phyloP scores from a whole-genome alignment of 495 filamentous ascomycete genomes.

The Podospora fimiseda region DNA sequence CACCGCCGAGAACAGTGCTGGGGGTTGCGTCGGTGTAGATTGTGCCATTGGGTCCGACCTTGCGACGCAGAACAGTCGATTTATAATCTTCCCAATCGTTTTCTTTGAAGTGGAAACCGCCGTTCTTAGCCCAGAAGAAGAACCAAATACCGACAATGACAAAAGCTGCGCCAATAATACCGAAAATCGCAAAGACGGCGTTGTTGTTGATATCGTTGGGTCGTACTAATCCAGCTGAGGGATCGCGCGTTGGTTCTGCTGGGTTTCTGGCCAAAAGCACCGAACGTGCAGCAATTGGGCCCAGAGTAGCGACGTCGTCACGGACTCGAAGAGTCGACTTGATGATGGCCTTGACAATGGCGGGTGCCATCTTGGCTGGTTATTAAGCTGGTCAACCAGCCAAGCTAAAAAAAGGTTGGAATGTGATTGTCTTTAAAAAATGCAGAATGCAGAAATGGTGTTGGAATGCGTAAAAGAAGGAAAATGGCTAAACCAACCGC shows the following conservation, averaged over 20 bases:
- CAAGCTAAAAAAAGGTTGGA: conserved; percentile 9
- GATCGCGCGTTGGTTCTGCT: conserved; percentile 16
- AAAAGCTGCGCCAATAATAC: conserved; percentile 70
- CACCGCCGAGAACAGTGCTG: conserved; percentile 73
- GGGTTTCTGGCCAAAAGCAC: conserved; percentile 34
- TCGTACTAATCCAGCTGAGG: conserved; percentile 48
- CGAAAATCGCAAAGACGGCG: conserved; percentile 77
- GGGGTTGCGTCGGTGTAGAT: conserved; percentile 73
- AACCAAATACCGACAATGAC: conserved; percentile 83
- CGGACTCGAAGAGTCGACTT: conserved; percentile 8
- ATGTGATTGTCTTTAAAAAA: background rate
- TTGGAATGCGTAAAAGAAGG: too few relatives aligned
- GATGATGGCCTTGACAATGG: conserved; percentile 20
- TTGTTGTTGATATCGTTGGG: conserved; percentile 76
- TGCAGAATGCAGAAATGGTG: background rate
- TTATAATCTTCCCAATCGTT: conserved; percentile 98
- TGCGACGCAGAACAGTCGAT: conserved; percentile 86
- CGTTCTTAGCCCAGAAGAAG: conserved; percentile 97
- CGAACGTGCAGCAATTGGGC: conserved; percentile 35
- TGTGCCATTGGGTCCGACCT: conserved; percentile 74
- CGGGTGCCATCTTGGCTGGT: conserved; percentile 30
- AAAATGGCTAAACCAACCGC: too few relatives aligned
- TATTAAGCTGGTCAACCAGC: conserved; percentile 23
- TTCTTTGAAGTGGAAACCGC: conserved; percentile 78
- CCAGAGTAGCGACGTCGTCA: conserved; percentile 24